These are phyloP conservation scores for Aureobasidium sp. DNA, from an alignment of 2,329 filamentous ascomycete species.

Conservation along the genomic window DNA sequence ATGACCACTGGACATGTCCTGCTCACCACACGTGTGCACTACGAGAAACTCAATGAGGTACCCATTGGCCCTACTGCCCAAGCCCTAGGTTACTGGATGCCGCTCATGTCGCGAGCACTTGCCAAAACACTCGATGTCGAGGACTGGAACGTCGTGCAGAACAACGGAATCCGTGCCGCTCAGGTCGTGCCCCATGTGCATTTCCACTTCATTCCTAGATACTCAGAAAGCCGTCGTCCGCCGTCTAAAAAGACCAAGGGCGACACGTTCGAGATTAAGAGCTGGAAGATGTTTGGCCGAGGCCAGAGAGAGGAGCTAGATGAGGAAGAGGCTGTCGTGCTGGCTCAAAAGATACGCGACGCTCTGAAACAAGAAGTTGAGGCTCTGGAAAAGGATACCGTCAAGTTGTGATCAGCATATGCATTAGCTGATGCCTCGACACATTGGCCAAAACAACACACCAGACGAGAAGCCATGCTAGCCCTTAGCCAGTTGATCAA, in stretches of 20 bases:
- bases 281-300: constrained; percentile 76
- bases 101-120: constrained; percentile 64
- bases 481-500: neutral
- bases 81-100: constrained; percentile 46
- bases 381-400: constrained; percentile 6
- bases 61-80: constrained; percentile 16
- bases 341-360: constrained; percentile 45
- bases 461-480: neutral
- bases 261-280: constrained; percentile 38
- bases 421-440: neutral
- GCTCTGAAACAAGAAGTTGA: constrained; percentile 31
- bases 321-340: constrained; percentile 57
- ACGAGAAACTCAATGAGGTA: constrained; percentile 68
- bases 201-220: constrained; percentile 87
- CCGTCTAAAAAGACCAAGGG: constrained; percentile 34
- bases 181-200: constrained; percentile 93
- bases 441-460: neutral
- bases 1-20: constrained; percentile 76
- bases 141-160: constrained; percentile 97
- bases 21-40: constrained; percentile 68
- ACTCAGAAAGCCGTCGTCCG: constrained; percentile 36
- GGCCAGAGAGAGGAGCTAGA: constrained; percentile 66
- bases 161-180: constrained; percentile 79
- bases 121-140: constrained; percentile 58
- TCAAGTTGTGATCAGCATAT: constrained; percentile 9